These are phyloP conservation scores for Cercophora sp. DNA, from an alignment of 495 filamentous ascomycete genomes.

Conservation along the genomic window DNA sequence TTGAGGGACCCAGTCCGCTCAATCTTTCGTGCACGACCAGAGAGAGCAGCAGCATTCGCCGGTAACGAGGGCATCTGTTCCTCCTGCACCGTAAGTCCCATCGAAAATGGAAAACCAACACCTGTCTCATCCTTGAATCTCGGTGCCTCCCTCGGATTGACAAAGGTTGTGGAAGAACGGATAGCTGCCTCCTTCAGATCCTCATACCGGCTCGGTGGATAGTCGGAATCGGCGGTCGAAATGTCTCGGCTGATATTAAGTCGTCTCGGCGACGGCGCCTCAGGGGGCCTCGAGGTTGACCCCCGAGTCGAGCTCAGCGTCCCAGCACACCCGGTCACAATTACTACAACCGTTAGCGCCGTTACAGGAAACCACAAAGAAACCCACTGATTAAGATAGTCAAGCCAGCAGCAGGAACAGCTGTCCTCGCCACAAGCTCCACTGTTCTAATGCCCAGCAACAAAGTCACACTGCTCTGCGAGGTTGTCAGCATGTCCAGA, in stretches of 20 bases:
- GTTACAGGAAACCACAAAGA: neutral
- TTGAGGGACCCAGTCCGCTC: conserved; percentile 27
- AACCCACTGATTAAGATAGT: conserved; percentile 45
- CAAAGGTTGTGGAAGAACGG: conserved; percentile 34
- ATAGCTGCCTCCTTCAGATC: conserved; percentile 41
- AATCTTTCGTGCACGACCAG: conserved; percentile 12
- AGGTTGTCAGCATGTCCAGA: conserved; percentile 18
- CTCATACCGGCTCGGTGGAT: conserved; percentile 42
- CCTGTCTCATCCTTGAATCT: conserved; percentile 22
- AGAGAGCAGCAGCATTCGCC: neutral
- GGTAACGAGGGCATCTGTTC: conserved; percentile 21
- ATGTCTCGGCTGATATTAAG: conserved; percentile 36
- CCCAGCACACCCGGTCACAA: conserved; percentile 24
- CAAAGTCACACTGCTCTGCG: conserved; percentile 46
- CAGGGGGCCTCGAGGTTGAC: conserved; percentile 21
- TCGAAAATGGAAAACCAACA: conserved; percentile 12
- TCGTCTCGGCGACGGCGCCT: conserved; percentile 28
- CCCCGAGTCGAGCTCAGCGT: conserved; percentile 16
- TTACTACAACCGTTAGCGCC: conserved; percentile 12
- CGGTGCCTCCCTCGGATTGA: conserved; percentile 29
- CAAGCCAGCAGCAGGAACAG: conserved; percentile 47
- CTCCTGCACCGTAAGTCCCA: conserved; percentile 17
- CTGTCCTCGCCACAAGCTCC: conserved; percentile 41
- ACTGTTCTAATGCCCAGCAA: conserved; percentile 41
- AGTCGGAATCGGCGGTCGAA: conserved; percentile 41